These are phyloP conservation scores for Neopestalotiopsis sp. DNA, from an alignment of 2,329 filamentous ascomycete genomes.

Conservation along the genomic window DNA sequence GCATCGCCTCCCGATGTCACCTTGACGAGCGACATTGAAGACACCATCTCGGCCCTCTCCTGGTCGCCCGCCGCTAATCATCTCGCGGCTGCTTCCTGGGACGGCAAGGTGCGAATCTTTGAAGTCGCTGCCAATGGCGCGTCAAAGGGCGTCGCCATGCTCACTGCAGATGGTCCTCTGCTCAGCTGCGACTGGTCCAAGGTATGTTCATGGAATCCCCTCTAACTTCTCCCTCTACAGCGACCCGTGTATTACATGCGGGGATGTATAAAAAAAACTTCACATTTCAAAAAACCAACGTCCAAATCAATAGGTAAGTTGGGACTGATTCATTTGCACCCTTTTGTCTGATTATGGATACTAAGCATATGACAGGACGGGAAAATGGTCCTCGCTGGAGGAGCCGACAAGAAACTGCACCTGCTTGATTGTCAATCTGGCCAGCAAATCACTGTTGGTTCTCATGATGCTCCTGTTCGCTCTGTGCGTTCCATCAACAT, in stretches of 20 bases:
- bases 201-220: slow-evolving; percentile 39
- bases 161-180: slow-evolving; percentile 34
- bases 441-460: slow-evolving; percentile 32
- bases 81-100: slow-evolving; percentile 42
- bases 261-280: slow-evolving; percentile 21
- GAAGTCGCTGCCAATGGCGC: slow-evolving; percentile 31
- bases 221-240: slow-evolving; percentile 17
- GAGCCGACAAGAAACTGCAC: slow-evolving; percentile 38
- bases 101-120: slow-evolving; percentile 43
- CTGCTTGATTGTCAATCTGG: slow-evolving; percentile 36
- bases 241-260: background rate
- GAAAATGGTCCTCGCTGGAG: slow-evolving; percentile 36
- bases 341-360: slow-evolving; percentile 15
- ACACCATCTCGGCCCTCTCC: slow-evolving; percentile 42
- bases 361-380: slow-evolving; percentile 37
- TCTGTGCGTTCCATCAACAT: slow-evolving; percentile 39
- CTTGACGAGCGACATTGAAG: slow-evolving; percentile 34
- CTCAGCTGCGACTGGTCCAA: slow-evolving; percentile 43
- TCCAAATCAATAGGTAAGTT: slow-evolving; percentile 29
- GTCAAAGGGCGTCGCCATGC: slow-evolving; percentile 30
- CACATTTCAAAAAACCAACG: slow-evolving; percentile 28
- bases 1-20: slow-evolving; percentile 27
- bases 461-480: slow-evolving; percentile 39
- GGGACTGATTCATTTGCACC: background rate
- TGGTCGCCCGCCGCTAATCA: slow-evolving; percentile 41